Conservation (phyloP, 345 rosid genomes). For the Cardamine occulta region DNA sequence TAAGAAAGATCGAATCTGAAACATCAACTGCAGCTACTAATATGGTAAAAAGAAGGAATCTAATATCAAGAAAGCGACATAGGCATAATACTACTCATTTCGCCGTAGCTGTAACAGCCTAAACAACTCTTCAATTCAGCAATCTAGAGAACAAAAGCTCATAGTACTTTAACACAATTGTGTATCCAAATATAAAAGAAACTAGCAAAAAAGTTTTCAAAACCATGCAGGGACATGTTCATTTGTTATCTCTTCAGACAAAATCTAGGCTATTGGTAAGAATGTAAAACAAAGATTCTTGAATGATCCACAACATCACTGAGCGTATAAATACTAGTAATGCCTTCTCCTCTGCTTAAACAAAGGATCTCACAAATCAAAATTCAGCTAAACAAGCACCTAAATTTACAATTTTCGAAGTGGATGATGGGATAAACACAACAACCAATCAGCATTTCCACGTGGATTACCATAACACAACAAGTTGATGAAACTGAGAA, state of each 20-base stretch:
- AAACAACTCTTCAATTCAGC: neutral
- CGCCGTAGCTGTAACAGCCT: neutral
- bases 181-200: neutral
- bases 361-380: slow-evolving; percentile 26
- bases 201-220: neutral
- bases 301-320: slow-evolving; percentile 19
- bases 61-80: neutral
- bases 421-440: slow-evolving; percentile 13
- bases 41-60: slow-evolving; percentile 1
- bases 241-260: slow-evolving; percentile 6
- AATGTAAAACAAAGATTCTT: slow-evolving; percentile 19
- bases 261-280: slow-evolving; percentile 4
- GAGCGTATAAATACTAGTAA: neutral
- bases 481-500: slow-evolving; percentile 20
- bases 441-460: slow-evolving; percentile 36
- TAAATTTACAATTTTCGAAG: neutral
- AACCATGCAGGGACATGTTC: slow-evolving; percentile 26
- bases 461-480: slow-evolving; percentile 3
- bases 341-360: slow-evolving; percentile 9
- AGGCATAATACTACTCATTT: neutral
- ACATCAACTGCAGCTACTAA: neutral
- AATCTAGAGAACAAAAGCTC: slow-evolving; percentile 1
- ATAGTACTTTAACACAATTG: neutral
- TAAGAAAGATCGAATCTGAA: slow-evolving; percentile 8
- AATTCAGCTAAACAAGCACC: neutral